Evolutionary conservation across 2,329 filamentous ascomycete genomes (phyloP), one percentile per base, ranked within the genome.

Genomic region (Pestalotiopsis sp.): DNA sequence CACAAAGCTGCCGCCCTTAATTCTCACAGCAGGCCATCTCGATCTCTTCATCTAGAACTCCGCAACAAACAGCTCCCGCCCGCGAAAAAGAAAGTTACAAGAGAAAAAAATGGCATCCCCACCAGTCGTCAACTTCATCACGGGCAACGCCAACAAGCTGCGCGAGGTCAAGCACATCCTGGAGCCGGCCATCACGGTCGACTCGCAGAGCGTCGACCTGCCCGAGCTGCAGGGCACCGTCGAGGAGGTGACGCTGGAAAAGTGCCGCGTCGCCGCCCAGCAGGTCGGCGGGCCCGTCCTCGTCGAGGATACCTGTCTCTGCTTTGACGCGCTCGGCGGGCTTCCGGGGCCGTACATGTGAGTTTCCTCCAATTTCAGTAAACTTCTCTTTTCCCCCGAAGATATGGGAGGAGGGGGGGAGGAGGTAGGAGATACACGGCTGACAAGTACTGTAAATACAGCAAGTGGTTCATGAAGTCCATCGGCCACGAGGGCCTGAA

Each of bases 331-430:
- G 23, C 87, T 98, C 70, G 90, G 93, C 69, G 95, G 94, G n/a
- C 86, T 99, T 38, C 96, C 96, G 2, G 96, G 96, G 1, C 94
- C 95, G 56, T 99, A 99, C 80, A 97, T 99, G 95, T 97, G 86
- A 74, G 89, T 82, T 56, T n/a, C n/a, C n/a, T n/a, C n/a, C n/a
- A n/a, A n/a, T n/a, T n/a, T n/a, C n/a, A n/a, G n/a, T n/a, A n/a
- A n/a, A n/a, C n/a, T n/a, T n/a, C n/a, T n/a, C n/a, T n/a, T n/a
- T n/a, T n/a, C n/a, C n/a, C n/a, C n/a, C n/a, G n/a, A 45, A 41
- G 14, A 3, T 25, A n/a, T 14, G 64, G 52, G 25, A 17, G n/a
- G 4, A 5, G 2, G 39, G 52, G 49, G 63, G 57, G 63, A 41
- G 14, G 65, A 52, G n/a, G 14, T 52, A 41, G 61, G 38, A 45